phyloP scores from a whole-genome alignment of 768 basidiomycete species.

The Phanerodontia chrysosporium region DNA sequence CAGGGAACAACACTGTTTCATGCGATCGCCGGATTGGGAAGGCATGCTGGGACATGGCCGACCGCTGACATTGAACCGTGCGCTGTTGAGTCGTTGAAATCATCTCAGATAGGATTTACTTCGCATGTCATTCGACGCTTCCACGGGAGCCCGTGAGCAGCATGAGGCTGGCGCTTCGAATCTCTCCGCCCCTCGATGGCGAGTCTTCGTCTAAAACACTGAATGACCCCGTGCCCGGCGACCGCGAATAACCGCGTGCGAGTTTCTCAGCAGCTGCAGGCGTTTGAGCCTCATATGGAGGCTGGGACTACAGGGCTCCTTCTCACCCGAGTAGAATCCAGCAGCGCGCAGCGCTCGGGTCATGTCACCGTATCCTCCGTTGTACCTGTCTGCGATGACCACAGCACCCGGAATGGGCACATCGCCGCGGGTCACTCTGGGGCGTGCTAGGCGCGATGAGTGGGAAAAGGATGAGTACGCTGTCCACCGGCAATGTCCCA shows the following conservation, averaged over 20 bases:
- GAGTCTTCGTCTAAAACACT: constrained; percentile 9
- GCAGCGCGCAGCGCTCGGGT: background rate
- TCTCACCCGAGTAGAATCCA: constrained; percentile 12
- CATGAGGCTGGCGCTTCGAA: constrained; percentile 5
- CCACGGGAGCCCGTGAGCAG: constrained; percentile 13
- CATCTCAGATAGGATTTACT: constrained; percentile 4
- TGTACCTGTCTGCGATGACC: background rate
- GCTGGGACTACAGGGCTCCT: constrained; percentile 7
- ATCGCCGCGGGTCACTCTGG: background rate
- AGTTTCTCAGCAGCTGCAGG: constrained; percentile 9
- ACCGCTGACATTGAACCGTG: background rate
- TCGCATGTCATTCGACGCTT: constrained; percentile 7
- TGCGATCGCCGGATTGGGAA: constrained; percentile 15
- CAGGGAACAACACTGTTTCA: constrained; percentile 23
- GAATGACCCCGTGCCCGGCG: constrained; percentile 10
- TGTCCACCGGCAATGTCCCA: background rate
- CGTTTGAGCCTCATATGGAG: constrained; percentile 6
- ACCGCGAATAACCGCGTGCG: constrained; percentile 9
- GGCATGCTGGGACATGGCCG: background rate
- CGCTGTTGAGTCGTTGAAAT: background rate
- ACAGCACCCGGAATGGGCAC: background rate
- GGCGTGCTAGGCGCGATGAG: background rate
- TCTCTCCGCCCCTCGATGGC: background rate
- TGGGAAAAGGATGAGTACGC: background rate
- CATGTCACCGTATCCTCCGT: background rate